phyloP scores from a whole-genome alignment of 1,139 yeast species.

The Kazachstania sp. region DNA sequence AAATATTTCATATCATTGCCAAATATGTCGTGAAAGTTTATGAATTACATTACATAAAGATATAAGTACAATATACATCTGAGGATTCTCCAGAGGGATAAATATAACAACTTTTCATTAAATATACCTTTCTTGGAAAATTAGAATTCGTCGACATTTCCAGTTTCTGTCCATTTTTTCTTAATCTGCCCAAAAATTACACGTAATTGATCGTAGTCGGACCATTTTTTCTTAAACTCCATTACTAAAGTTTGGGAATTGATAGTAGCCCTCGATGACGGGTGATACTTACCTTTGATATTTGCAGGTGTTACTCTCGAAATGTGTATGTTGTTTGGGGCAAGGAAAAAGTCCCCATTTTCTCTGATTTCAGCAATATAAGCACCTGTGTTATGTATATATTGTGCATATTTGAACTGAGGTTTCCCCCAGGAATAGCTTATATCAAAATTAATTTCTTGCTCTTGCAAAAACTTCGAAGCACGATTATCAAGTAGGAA shows the following conservation, averaged over 20 bases:
- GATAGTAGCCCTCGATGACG: slow-evolving; percentile 29
- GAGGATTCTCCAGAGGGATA: too few relatives aligned
- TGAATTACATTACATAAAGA: too few relatives aligned
- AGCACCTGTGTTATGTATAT: slow-evolving; percentile 80
- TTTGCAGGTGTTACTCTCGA: slow-evolving; percentile 46
- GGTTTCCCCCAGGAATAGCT: slow-evolving; percentile 91
- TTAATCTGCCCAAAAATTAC: slow-evolving; percentile 54
- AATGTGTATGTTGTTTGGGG: slow-evolving; percentile 71
- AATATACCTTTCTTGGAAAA: too few relatives aligned
- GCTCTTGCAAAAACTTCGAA: slow-evolving; percentile 49
- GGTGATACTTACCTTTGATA: slow-evolving; percentile 23
- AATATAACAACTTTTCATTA: too few relatives aligned
- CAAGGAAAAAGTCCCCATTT: slow-evolving; percentile 71
- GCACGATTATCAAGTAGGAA: slow-evolving; percentile 80
- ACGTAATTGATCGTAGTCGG: slow-evolving; percentile 40
- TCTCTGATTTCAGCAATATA: slow-evolving; percentile 82
- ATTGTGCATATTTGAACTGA: slow-evolving; percentile 73
- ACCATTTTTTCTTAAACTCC: slow-evolving; percentile 56
- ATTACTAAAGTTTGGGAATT: slow-evolving; percentile 71
- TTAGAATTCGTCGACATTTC: slow-evolving; percentile 9
- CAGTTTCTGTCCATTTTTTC: slow-evolving; percentile 33
- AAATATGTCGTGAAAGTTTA: too few relatives aligned
- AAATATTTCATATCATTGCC: too few relatives aligned
- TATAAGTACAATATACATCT: too few relatives aligned
- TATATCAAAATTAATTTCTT: slow-evolving; percentile 47